Conservation (phyloP, 768 basidiomycete genomes). For the Cyclocybe aegerita region DNA sequence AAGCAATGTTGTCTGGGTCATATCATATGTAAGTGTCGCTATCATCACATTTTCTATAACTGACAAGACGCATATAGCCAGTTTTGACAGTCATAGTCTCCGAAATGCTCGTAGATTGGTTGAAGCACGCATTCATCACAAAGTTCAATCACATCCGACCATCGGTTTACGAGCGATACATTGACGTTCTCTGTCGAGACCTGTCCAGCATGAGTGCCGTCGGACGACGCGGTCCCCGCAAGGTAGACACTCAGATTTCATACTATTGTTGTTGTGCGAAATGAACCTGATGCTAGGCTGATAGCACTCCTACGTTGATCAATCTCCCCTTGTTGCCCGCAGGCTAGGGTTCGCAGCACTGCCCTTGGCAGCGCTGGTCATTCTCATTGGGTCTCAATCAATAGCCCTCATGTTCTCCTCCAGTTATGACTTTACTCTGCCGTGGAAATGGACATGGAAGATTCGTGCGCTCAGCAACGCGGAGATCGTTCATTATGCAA, state of each 20-base stretch:
- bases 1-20: conserved; percentile 81
- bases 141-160: conserved; percentile 99
- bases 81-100: conserved; percentile 88
- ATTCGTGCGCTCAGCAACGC: conserved; percentile 43
- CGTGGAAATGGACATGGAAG: conserved; percentile 50
- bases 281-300: conserved; percentile 6
- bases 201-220: conserved; percentile 77
- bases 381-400: conserved; percentile 76
- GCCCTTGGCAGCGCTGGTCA: conserved; percentile 82
- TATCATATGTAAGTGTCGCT: conserved; percentile 71
- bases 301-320: conserved; percentile 90
- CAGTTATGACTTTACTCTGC: conserved; percentile 35
- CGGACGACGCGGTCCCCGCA: conserved; percentile 65
- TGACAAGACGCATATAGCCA: conserved; percentile 50
- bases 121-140: conserved; percentile 99
- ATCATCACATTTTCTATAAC: not conserved
- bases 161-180: conserved; percentile 92
- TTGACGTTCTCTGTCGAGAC: conserved; percentile 93
- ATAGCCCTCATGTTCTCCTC: conserved; percentile 57
- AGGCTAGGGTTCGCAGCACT: conserved; percentile 92
- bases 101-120: conserved; percentile 96
- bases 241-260: conserved; percentile 41
- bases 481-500: conserved; percentile 52
- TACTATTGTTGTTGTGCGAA: not conserved
- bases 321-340: conserved; percentile 91